Evolutionary conservation across 1,139 yeast genomes (phyloP), one percentile per base, ranked within the genome.

Genomic region (Suhomyces choctaworum): DNA sequence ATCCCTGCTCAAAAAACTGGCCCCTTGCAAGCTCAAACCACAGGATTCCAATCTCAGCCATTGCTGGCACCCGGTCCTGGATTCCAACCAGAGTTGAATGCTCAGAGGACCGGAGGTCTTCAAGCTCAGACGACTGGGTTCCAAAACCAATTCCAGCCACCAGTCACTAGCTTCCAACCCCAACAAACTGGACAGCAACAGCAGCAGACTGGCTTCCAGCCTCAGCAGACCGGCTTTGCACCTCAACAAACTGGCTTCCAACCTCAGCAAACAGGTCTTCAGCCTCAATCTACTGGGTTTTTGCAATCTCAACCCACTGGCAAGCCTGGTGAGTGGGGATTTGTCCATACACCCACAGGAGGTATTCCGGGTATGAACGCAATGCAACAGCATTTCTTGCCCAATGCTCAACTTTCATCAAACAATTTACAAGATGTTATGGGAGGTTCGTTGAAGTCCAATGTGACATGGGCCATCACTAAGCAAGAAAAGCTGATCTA

Each of bases 401-500:
- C 97, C 0, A 78, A 66, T 37, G 52, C 69, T 38, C 66, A 64
- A 32, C 61, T 64, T 38, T 52, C 73, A 3, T 56, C 65, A 10
- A 65, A 67, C 46, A 67, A 65, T 37, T 64, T 76, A 40, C 78
- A 71, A 42, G 64, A 60, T 41, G 71, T 59, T 4, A 73, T 76
- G 80, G 82, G 80, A 19, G 78, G 78, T 3, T 54, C 65, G 4
- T 56, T 65, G 47, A 67, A 69, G 36, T 55, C 66, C n/a, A 73
- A 76, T 45, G 80, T 77, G 17, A 70, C 77, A 4, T 77, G 92
- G 90, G 81, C 92, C 19, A 81, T 90, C 54, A 76, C 94, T 31
- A 81, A 82, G 50, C 92, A 87, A 50, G 98, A 92, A 54, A 90
- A 89, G 57, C 74, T 73, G 41, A 78, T 89, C 37, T 90, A 89